Conservation (phyloP, 805 yeast species). For the Ogataea ganodermae region DNA sequence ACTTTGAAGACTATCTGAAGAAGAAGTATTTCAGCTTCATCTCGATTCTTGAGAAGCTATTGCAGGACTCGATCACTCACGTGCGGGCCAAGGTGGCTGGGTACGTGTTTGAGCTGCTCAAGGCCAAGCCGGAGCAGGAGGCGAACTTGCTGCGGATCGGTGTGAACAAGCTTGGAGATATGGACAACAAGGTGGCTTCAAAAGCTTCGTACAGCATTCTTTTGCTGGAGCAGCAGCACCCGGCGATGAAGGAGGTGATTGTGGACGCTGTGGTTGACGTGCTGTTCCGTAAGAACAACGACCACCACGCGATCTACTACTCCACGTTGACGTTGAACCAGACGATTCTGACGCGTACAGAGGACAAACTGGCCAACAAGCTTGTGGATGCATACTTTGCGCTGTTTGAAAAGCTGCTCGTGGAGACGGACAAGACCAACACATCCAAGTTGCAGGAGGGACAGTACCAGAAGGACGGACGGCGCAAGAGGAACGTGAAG, state of each 20-base stretch:
- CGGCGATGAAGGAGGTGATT: slow-evolving; percentile 88
- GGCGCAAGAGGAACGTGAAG: slow-evolving; percentile 74
- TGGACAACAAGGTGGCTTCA: slow-evolving; percentile 86
- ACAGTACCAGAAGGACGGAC: slow-evolving; percentile 55
- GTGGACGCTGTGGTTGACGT: slow-evolving; percentile 80
- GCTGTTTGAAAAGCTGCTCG: slow-evolving; percentile 78
- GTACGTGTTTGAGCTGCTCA: slow-evolving; percentile 77
- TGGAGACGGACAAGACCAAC: slow-evolving; percentile 60
- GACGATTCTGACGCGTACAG: slow-evolving; percentile 79
- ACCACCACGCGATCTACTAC: slow-evolving; percentile 86
- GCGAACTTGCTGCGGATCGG: slow-evolving; percentile 85
- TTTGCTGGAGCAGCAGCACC: slow-evolving; percentile 85
- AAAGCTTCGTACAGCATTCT: slow-evolving; percentile 81
- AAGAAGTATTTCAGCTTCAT: slow-evolving; percentile 72
- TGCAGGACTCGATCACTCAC: slow-evolving; percentile 90
- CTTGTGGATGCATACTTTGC: slow-evolving; percentile 84
- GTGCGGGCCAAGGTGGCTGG: slow-evolving; percentile 77
- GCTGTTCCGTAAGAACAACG: slow-evolving; percentile 70
- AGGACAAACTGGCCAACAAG: slow-evolving; percentile 78
- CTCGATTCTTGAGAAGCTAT: slow-evolving; percentile 71
- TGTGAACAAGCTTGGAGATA: slow-evolving; percentile 92
- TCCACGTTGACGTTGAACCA: slow-evolving; percentile 88
- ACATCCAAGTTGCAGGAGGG: slow-evolving; percentile 40
- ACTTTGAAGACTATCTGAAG: slow-evolving; percentile 89
- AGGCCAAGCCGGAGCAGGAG: slow-evolving; percentile 94